Evolutionary conservation across 306 rosid genomes (phyloP), one percentile per base, ranked within the genome.

Genomic region (Medicago lupulina): DNA sequence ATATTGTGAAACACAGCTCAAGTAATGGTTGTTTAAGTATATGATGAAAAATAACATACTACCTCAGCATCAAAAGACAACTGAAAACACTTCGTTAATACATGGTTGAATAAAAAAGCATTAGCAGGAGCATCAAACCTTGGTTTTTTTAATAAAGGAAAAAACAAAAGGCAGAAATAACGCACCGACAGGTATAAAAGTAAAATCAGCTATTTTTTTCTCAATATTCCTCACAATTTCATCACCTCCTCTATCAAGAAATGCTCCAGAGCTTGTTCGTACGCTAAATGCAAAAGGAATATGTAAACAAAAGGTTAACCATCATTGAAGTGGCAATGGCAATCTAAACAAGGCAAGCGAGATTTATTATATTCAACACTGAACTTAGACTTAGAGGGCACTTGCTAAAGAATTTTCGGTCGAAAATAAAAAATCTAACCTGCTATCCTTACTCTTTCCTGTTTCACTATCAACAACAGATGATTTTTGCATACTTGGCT

Each of bases 221-320:
- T 96, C 99, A 34, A 96, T 92, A 64, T 81, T 83, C 70, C 87
- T 85, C 63, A 96, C 89, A 73, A 80, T 53, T 76, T 92, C 73
- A 86, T 96, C 99, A 0, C 84, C 88, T 60, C 99, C 99, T 87
- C 98, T 87, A 2, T 54, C 15, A 78, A 96, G 67, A 80, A 96
- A 96, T 54, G 98, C 85, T 73, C 97, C 99, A 10, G 91, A 88
- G 77, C 99, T 96, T 49, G 99, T 96, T 0, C 99, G 91, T 47
- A 84, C 89, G 67, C 99, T 96, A 77, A 41, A 67, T n/a, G 39
- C 34, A 18, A 17, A 73, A 53, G 80, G 9, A 70, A 44, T 4
- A 34, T 13, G 62, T 38, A 23, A 9, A 79, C 46, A 47, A 70
- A 78, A 55, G 60, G 36, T 21, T 65, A 46, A 6, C 14, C 17